A percentile compares a stretch with the other conserved stretches of the same genome.
phyloP scores from a whole-genome alignment of 2,329 filamentous ascomycete species.

The Huntiella savannae region DNA sequence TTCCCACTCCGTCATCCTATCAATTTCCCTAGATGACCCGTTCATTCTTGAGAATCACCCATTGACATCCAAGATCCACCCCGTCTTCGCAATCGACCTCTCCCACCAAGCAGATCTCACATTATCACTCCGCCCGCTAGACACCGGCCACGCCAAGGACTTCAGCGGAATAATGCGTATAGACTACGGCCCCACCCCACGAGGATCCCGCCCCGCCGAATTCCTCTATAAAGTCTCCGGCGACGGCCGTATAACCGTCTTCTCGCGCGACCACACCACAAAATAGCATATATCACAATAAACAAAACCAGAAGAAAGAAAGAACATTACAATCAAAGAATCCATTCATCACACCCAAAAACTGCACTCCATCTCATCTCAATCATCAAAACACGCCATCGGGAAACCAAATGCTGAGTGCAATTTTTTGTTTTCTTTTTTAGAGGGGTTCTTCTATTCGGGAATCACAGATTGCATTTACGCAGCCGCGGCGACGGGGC shows the following conservation, averaged over 20 bases:
- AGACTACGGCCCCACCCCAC: background rate
- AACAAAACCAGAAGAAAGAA: background rate
- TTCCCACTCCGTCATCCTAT: slow-evolving; percentile 46
- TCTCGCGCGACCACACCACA: slow-evolving; percentile 24
- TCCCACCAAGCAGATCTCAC: slow-evolving; percentile 60
- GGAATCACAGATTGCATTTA: slow-evolving; percentile 14
- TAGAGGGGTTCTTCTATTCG: slow-evolving; percentile 13
- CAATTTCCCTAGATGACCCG: slow-evolving; percentile 54
- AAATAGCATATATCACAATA: background rate
- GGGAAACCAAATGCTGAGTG: slow-evolving; percentile 6
- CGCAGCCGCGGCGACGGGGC: slow-evolving; percentile 28
- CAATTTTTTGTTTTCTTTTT: slow-evolving; percentile 14
- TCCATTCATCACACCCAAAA: background rate
- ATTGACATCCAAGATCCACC: slow-evolving; percentile 49
- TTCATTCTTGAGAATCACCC: slow-evolving; percentile 43
- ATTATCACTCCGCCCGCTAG: slow-evolving; percentile 54
- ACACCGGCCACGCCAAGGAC: slow-evolving; percentile 76
- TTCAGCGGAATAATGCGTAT: slow-evolving; percentile 75
- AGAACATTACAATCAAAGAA: background rate
- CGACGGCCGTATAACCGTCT: slow-evolving; percentile 66
- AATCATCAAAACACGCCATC: background rate
- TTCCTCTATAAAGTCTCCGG: slow-evolving; percentile 56
- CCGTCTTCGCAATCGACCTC: slow-evolving; percentile 48
- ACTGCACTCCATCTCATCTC: background rate
- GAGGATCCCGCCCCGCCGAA: no score